Evolutionary conservation across 225 moss, liverwort and hornwort genomes (phyloP), one percentile per base, ranked within the genome.

Genomic region (Neckera pumila): DNA sequence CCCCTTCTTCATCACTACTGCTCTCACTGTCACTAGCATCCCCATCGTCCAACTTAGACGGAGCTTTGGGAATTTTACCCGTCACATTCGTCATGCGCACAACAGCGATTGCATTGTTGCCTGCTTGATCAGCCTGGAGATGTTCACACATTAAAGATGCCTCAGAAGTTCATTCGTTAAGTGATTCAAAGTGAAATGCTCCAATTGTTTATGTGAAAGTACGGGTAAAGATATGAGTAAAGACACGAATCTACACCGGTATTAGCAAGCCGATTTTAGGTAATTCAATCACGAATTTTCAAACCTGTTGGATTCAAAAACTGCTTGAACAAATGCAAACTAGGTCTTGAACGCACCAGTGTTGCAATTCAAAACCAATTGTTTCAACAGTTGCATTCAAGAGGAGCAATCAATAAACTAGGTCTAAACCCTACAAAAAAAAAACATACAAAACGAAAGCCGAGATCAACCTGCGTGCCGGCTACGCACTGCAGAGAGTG

Each of bases 61-160:
- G 91, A 43, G 85, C 62, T 88, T 93, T 97, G 6, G 89, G 97
- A 89, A 93, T 88, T 92, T 94, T 90, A 74, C 99, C 99, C 7
- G 95, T 94, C 11, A 99, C 79, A 87, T 99, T 99, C 17, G 96
- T 95, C 90, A 96, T 88, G 62, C 95, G 95, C 70, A 96, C 96
- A 83, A 99, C 93, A 71, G 97, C 91, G 57, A 96, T 86, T 38
- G 92, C 87, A 85, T 99, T 99, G 86, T 89, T 96, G 77, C 92
- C 93, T 82, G 94, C 91, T 83, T 92, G 90, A 92, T 97, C 96
- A 82, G 97, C 97, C 99, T 99, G 92, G 58, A 73, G 17, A 64
- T 58, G 58, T 42, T 18, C 78, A 74, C 61, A 84, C 51, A 77
- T 66, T 58, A 40, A 58, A 42, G 23, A 27, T 27, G 40, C 12